These are phyloP conservation scores for Tieghemostelium lacteum DNA, from an alignment of 78 protist species.

Conservation along the genomic window DNA sequence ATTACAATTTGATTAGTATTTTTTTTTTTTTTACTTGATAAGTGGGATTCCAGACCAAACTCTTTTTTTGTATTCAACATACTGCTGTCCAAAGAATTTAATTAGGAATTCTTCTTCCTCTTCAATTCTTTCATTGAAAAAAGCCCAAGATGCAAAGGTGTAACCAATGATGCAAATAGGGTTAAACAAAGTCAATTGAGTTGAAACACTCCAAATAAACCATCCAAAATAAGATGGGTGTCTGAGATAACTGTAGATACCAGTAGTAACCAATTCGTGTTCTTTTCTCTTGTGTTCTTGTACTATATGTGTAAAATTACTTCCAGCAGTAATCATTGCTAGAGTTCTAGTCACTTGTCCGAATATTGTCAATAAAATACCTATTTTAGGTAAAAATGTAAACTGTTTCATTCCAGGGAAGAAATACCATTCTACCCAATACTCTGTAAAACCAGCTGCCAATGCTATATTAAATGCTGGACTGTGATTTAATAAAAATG, in stretches of 20 bases:
- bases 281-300: background rate
- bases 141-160: conserved; percentile 73
- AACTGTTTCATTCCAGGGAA: conserved; percentile 60
- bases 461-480: conserved; percentile 61
- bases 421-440: conserved; percentile 69
- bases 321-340: conserved; percentile 89
- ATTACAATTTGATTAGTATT: too few species aligned
- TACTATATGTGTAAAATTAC: conserved; percentile 86
- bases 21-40: conserved; percentile 55
- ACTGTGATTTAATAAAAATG: conserved; percentile 80
- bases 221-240: conserved; percentile 95
- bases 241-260: conserved; percentile 82
- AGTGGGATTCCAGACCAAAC: conserved; percentile 83
- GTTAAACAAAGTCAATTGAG: conserved; percentile 88
- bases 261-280: conserved; percentile 84
- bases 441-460: conserved; percentile 61
- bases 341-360: conserved; percentile 81
- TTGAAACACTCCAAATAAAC: conserved; percentile 88
- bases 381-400: conserved; percentile 2
- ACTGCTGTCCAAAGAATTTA: conserved; percentile 79
- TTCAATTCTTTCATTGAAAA: conserved; percentile 87
- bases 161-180: conserved; percentile 85
- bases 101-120: conserved; percentile 84
- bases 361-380: background rate
- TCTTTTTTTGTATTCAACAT: conserved; percentile 40